A percentile compares a stretch with the other conserved stretches of the same genome.
Evolutionary conservation across 2,329 filamentous ascomycete genomes (phyloP).

Genomic region (Fusarium verrucosum): DNA sequence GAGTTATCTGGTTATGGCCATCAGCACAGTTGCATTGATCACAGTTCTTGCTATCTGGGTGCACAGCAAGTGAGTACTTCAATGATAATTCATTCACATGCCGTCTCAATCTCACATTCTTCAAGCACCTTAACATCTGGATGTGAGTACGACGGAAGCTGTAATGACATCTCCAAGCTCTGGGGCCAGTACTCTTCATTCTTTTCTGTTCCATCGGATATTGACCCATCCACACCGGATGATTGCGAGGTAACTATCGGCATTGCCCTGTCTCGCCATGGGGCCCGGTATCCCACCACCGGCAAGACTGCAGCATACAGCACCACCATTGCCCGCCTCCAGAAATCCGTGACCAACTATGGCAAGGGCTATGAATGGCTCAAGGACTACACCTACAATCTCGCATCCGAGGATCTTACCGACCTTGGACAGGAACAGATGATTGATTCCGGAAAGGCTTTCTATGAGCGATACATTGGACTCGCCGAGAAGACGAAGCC

Average conservation of each 20-base stretch:
- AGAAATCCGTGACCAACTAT: conserved; percentile 65
- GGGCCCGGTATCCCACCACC: conserved; percentile 80
- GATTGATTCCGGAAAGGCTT: conserved; percentile 78
- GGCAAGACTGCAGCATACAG: conserved; percentile 73
- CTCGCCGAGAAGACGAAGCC: conserved; percentile 68
- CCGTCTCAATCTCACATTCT: neutral
- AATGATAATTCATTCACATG: neutral
- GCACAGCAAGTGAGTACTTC: conserved; percentile 29
- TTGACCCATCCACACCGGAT: conserved; percentile 67
- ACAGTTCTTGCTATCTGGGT: conserved; percentile 34
- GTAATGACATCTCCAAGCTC: conserved; percentile 66
- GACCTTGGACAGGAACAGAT: conserved; percentile 73
- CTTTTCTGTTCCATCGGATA: conserved; percentile 76
- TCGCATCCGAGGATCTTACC: conserved; percentile 76
- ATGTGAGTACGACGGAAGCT: conserved; percentile 51
- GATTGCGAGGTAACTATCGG: conserved; percentile 82
- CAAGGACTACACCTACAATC: conserved; percentile 72
- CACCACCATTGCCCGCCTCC: conserved; percentile 71
- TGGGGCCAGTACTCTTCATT: conserved; percentile 93
- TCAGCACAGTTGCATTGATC: conserved; percentile 28
- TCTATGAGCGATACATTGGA: conserved; percentile 75
- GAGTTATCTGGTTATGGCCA: conserved; percentile 37
- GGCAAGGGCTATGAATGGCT: conserved; percentile 74
- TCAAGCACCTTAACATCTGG: conserved; percentile 22
- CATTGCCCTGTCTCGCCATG: conserved; percentile 84